Percentiles rank a stretch among this genome's conserved stretches.
phyloP scores from a whole-genome alignment of 257 asterid genomes.

The Mentha longifolia region DNA sequence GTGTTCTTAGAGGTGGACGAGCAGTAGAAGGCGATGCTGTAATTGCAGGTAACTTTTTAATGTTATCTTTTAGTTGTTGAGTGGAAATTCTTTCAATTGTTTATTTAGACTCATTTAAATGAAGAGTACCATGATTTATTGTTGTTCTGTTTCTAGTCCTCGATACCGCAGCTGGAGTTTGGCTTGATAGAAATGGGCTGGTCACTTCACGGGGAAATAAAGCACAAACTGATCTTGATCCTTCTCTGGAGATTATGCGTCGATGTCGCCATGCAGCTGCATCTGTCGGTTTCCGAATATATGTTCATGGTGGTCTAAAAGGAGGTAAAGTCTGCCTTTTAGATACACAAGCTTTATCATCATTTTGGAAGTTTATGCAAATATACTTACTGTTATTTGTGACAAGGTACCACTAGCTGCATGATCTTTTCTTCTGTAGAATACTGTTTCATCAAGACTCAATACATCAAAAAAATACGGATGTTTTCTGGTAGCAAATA shows the following conservation, averaged over 20 bases:
- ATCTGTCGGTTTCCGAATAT: slow-evolving; percentile 88
- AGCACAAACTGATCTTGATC: slow-evolving; percentile 64
- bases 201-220: slow-evolving; percentile 80
- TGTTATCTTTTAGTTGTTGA: slow-evolving; percentile 29
- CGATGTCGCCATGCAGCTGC: slow-evolving; percentile 99
- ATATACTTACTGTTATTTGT: slow-evolving; percentile 56
- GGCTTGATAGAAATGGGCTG: slow-evolving; percentile 90
- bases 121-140: slow-evolving; percentile 28
- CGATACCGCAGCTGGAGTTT: slow-evolving; percentile 99
- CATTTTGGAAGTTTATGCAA: not conserved
- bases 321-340: slow-evolving; percentile 66
- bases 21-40: slow-evolving; percentile 93
- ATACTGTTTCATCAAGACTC: slow-evolving; percentile 22
- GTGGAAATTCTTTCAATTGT: slow-evolving; percentile 28
- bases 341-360: slow-evolving; percentile 26
- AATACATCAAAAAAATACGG: slow-evolving; percentile 5
- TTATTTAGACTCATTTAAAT: slow-evolving; percentile 15
- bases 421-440: slow-evolving; percentile 20
- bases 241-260: slow-evolving; percentile 81
- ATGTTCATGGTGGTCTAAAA: slow-evolving; percentile 85
- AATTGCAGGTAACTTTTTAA: slow-evolving; percentile 64
- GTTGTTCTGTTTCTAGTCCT: slow-evolving; percentile 59
- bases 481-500: slow-evolving; percentile 7
- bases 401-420: slow-evolving; percentile 56
- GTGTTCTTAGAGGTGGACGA: slow-evolving; percentile 97